Conservation (phyloP, 2,329 filamentous ascomycete species). For the Paecilomyces fulvus region DNA sequence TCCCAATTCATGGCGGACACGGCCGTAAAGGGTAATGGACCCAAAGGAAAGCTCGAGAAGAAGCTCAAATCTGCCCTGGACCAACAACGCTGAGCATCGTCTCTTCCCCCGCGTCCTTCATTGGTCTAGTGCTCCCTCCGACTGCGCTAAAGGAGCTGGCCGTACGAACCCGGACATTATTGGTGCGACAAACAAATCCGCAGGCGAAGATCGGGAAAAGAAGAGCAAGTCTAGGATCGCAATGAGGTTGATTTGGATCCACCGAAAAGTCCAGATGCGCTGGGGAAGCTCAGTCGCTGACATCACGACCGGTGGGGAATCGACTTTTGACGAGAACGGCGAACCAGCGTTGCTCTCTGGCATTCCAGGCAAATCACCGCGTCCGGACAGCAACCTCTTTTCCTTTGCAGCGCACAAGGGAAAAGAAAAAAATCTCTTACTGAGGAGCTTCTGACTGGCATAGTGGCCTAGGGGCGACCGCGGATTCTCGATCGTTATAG, state of each 20-base stretch:
- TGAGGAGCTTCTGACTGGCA: neutral
- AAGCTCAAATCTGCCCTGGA: neutral
- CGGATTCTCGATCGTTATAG: neutral
- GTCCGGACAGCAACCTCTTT: neutral
- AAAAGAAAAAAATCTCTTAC: neutral
- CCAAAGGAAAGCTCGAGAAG: neutral
- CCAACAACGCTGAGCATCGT: neutral
- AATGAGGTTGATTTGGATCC: neutral
- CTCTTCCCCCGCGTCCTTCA: neutral
- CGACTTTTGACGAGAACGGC: neutral
- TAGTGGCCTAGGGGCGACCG: neutral
- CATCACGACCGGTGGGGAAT: slow-evolving; percentile 2
- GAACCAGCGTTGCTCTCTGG: neutral
- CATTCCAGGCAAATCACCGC: neutral
- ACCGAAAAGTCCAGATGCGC: neutral
- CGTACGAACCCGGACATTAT: neutral
- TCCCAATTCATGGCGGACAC: neutral
- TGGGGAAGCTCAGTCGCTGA: neutral
- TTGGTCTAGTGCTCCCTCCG: neutral
- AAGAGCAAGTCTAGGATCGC: neutral
- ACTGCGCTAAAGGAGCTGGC: neutral
- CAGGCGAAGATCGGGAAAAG: neutral
- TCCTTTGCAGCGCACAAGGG: neutral
- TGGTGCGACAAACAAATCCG: neutral
- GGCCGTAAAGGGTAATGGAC: neutral